Base-by-base conservation (phyloP, 371 early-diverging fungal genomes). In the Sanchytrium tribonematis region DNA sequence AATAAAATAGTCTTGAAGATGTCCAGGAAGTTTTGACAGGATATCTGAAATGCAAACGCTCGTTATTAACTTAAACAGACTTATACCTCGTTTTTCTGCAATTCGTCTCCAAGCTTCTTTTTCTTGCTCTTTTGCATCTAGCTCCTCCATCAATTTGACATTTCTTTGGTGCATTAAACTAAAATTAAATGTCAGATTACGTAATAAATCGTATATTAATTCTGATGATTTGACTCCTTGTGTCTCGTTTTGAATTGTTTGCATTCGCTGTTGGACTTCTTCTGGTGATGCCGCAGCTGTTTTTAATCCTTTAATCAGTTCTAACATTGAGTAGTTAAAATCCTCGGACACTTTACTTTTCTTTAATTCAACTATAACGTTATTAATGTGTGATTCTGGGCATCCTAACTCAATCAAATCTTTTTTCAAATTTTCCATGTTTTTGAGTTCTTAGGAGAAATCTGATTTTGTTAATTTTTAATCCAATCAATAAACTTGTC, bases 401-500 rank as follows among this genome's bases (percentile, higher is more conserved):
- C 22, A 48, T 22, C 48, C 48, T 22, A 48, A 48, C 48, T 48
- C 48, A 48, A 48, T 48, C 48, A 48, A 48, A 5, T 48, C 48
- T 48, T 48, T 48, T 48, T 48, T 48, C 22, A 48, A 48, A 48
- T 12, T 48, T 48, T 48, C 48, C 48, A 48, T 48, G 48, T 12
- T 48, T 48, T n/a, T n/a, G n/a, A n/a, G n/a, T n/a, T n/a, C n/a
- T n/a, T 5, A 22, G 48, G 48, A 48, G 48, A 48, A 12, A 12
- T 48, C 48, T 48, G 48, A 22, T 48, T 48, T 48, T 48, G 48
- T 12, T 22, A 48, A 48, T 48, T 48, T 48, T 22, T 48, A 5
- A 48, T 48, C 48, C 48, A 48, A 48, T 48, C 48, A 48, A 48
- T n/a, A n/a, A n/a, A n/a, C n/a, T n/a, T n/a, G n/a, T n/a, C n/a